Conservation (phyloP, 1,139 yeast genomes). For the Yamadazyma diospyri region DNA sequence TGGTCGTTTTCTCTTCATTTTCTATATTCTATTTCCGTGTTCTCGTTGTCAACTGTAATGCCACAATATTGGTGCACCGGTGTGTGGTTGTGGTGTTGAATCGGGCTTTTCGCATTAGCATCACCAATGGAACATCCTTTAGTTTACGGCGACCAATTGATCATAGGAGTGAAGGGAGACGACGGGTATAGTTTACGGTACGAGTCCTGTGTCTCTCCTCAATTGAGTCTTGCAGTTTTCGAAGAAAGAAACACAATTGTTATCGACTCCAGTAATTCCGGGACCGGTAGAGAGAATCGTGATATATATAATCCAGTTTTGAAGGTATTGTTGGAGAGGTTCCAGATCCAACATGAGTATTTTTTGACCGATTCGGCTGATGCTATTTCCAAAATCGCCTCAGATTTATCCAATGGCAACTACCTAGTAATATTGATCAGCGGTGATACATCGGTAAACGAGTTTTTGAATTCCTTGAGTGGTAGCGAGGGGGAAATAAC, state of each 20-base stretch:
- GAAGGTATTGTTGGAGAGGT: slow-evolving; percentile 39
- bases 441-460: slow-evolving; percentile 85
- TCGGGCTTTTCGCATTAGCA: too few relatives aligned
- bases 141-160: slow-evolving; percentile 6
- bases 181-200: slow-evolving; percentile 6
- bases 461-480: slow-evolving; percentile 58
- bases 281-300: slow-evolving; percentile 44
- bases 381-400: slow-evolving; percentile 35
- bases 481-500: slow-evolving; percentile 16
- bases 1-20: too few relatives aligned
- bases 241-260: slow-evolving; percentile 10
- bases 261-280: slow-evolving; percentile 58
- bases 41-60: too few relatives aligned
- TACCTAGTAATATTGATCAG: slow-evolving; percentile 61
- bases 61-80: too few relatives aligned
- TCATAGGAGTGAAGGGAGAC: slow-evolving; percentile 9
- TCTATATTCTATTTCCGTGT: too few relatives aligned
- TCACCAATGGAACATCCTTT: slow-evolving; percentile 7
- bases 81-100: too few relatives aligned
- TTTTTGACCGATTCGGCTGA: slow-evolving; percentile 33
- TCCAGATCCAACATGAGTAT: slow-evolving; percentile 36
- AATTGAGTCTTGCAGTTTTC: slow-evolving; percentile 1
- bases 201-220: neutral
- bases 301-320: slow-evolving; percentile 43
- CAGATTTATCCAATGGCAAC: slow-evolving; percentile 16